Base-by-base conservation (phyloP, 2,329 filamentous ascomycete genomes). In the Ascomycota sp. region DNA sequence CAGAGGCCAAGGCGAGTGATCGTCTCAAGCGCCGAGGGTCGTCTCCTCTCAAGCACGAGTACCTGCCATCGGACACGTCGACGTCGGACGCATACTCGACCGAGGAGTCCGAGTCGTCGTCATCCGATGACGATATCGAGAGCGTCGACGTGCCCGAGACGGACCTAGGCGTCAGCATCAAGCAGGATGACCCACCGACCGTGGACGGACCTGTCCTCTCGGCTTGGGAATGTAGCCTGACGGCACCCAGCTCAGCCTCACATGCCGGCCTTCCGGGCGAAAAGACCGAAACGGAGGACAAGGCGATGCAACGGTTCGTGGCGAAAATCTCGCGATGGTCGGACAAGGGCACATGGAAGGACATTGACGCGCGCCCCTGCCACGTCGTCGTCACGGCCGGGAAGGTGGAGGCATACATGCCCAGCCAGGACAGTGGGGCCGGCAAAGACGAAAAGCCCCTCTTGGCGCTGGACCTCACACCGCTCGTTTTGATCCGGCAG, bases 41-140 rank as follows among this genome's bases (percentile, higher is more conserved):
- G 0, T 98, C 89, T 2, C 89, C 89, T 0, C 60, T 98, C 29
- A 98, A 98, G 56, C 86, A 95, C 46, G 86, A 98, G 53, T 98
- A 94, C 43, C 75, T 85, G 37, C 86, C 86, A 10, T 95, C 89
- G 1, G 69, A 74, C 30, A 52, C 61, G 28, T 71, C 66, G 0
- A 56, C 69, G 25, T 69, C 69, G 6, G 70, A 44, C 12, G 37
- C 43, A 8, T 51, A 62, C 12, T 65, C 63, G 5, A 55, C 59
- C 28, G 65, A 69, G 28, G 55, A 59, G 25, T 66, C 63, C 10
- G 55, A 47, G 13, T 51, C 51, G 2, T 53, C 60, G 21, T 61
- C 53, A 7, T 63, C 59, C 2, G 56, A 60, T 25, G 63, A 66
- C 30, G 68, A 73, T 20, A 52, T 71, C 6, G 70, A 75, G 33